These are phyloP conservation scores for Kluyveromyces marxianus DNA, from an alignment of 1,139 yeast species.

Conservation along the genomic window DNA sequence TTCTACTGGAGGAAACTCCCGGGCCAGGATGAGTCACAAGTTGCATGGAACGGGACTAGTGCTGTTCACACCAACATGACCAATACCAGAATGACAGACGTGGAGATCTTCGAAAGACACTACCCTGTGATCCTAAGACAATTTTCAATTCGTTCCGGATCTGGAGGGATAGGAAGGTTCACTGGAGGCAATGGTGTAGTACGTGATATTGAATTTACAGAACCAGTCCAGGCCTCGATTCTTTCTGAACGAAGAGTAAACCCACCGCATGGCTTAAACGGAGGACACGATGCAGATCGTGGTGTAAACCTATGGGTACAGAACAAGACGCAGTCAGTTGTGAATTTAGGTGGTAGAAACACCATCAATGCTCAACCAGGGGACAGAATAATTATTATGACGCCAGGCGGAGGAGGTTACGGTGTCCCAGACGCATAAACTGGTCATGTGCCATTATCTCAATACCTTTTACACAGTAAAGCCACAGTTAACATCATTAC, in stretches of 20 bases:
- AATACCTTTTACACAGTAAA: not conserved
- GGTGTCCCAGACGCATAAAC: slow-evolving; percentile 28
- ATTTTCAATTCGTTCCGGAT: slow-evolving; percentile 43
- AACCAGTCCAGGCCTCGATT: slow-evolving; percentile 49
- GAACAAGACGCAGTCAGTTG: slow-evolving; percentile 20
- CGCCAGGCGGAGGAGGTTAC: slow-evolving; percentile 53
- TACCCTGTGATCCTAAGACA: slow-evolving; percentile 53
- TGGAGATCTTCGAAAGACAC: slow-evolving; percentile 57
- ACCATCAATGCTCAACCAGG: slow-evolving; percentile 44
- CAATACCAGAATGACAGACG: slow-evolving; percentile 62
- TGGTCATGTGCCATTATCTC: not conserved
- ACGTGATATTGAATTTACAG: slow-evolving; percentile 53
- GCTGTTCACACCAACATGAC: slow-evolving; percentile 70
- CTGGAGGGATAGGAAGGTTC: slow-evolving; percentile 53
- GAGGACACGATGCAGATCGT: slow-evolving; percentile 50
- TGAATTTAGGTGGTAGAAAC: slow-evolving; percentile 53
- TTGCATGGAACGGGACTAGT: slow-evolving; percentile 50
- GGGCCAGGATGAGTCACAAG: not conserved
- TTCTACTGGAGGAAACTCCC: slow-evolving; percentile 43
- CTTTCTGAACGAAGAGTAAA: slow-evolving; percentile 53
- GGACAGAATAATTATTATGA: slow-evolving; percentile 46
- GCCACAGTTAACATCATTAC: not conserved
- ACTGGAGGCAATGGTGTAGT: slow-evolving; percentile 58
- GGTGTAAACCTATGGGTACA: slow-evolving; percentile 54
- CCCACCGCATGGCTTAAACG: slow-evolving; percentile 54